Conservation (phyloP, 352 stramenopile genomes). For the Phytophthora idaei region DNA sequence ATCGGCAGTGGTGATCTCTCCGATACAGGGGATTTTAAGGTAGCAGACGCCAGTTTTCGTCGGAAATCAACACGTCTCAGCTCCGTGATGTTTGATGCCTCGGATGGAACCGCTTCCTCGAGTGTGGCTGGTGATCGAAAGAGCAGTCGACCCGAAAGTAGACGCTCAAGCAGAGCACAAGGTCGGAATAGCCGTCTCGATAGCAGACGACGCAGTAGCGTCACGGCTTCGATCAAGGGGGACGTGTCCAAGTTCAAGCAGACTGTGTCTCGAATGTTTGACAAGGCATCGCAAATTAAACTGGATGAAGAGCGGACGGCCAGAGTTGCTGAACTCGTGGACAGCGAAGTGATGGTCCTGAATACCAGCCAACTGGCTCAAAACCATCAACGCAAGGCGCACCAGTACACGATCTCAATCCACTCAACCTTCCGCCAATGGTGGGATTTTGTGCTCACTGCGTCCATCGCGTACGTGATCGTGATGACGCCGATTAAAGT, state of each 20-base stretch:
- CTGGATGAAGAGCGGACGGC: conserved; percentile 45
- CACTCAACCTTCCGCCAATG: conserved; percentile 65
- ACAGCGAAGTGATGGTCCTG: conserved; percentile 66
- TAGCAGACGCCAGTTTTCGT: background rate
- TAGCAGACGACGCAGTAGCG: conserved; percentile 29
- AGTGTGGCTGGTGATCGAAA: conserved; percentile 1
- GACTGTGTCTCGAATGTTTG: conserved; percentile 45
- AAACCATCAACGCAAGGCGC: conserved; percentile 54
- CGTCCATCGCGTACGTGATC: conserved; percentile 61
- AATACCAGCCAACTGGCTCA: conserved; percentile 63
- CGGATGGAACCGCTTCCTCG: conserved; percentile 7
- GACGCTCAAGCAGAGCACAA: conserved; percentile 9
- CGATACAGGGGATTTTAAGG: conserved; percentile 3
- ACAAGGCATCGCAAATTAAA: conserved; percentile 41
- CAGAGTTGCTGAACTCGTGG: conserved; percentile 57
- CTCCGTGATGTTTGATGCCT: conserved; percentile 15
- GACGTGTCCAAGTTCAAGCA: conserved; percentile 42
- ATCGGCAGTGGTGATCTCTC: conserved; percentile 17
- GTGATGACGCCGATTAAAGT: conserved; percentile 61
- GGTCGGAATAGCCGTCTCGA: conserved; percentile 17
- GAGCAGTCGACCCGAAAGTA: conserved; percentile 15
- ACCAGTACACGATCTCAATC: conserved; percentile 63
- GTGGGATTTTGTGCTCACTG: conserved; percentile 65
- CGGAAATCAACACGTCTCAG: conserved; percentile 27
- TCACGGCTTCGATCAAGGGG: conserved; percentile 36